These are phyloP conservation scores for Pseudogymnoascus sp. DNA, from an alignment of 2,329 filamentous ascomycete species.

Conservation along the genomic window DNA sequence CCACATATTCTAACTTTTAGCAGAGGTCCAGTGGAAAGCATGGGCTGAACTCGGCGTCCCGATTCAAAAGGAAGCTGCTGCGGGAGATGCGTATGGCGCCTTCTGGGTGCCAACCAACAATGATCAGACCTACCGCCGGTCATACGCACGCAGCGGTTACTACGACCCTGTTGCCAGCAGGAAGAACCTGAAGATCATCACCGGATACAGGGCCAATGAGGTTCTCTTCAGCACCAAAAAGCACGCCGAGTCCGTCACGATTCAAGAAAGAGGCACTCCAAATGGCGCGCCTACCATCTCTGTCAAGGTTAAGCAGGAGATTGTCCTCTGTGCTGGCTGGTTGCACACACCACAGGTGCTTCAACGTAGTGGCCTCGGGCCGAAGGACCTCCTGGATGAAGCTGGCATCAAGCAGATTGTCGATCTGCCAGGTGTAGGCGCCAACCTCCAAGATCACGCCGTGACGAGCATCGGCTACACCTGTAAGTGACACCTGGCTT, in stretches of 20 bases:
- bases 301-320: conserved; percentile 23
- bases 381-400: conserved; percentile 22
- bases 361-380: conserved; percentile 22
- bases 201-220: conserved; percentile 16
- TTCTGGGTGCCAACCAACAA: conserved; percentile 30
- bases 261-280: not conserved
- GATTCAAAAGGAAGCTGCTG: conserved; percentile 30
- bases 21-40: conserved; percentile 19
- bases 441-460: conserved; percentile 29
- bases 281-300: not conserved
- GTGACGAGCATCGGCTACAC: conserved; percentile 9
- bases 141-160: conserved; percentile 33
- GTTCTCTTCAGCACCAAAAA: conserved; percentile 22
- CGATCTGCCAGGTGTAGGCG: conserved; percentile 34
- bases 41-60: conserved; percentile 31
- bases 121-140: conserved; percentile 23
- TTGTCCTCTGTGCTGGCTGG: conserved; percentile 30
- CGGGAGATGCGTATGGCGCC: conserved; percentile 29
- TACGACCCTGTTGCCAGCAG: conserved; percentile 28
- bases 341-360: conserved; percentile 21
- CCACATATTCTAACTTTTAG: not conserved
- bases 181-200: conserved; percentile 16
- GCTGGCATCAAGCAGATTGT: conserved; percentile 28
- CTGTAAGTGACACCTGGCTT: not conserved
- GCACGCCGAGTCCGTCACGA: conserved; percentile 14